Evolutionary conservation across 495 filamentous ascomycete species (phyloP).

Genomic region (Trypethelium eluteriae): DNA sequence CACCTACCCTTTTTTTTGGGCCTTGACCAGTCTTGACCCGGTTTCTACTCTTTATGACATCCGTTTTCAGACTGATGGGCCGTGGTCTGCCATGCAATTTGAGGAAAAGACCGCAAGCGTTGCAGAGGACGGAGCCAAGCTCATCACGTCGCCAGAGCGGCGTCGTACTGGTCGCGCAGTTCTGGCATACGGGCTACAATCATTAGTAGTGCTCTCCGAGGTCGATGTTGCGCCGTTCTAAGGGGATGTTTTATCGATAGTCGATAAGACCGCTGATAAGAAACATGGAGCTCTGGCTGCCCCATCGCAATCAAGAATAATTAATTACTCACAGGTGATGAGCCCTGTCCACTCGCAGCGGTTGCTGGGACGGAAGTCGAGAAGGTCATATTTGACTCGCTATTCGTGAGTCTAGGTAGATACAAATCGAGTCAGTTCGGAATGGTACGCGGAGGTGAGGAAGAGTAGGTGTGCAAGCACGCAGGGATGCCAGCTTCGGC

Average conservation of each 20-base stretch:
- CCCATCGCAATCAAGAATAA: neutral
- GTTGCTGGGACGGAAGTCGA: slow-evolving; percentile 4
- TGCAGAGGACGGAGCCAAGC: slow-evolving; percentile 93
- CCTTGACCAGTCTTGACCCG: slow-evolving; percentile 87
- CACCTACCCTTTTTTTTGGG: slow-evolving; percentile 67
- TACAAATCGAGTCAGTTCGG: neutral
- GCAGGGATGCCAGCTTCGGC: neutral
- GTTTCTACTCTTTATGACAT: slow-evolving; percentile 99
- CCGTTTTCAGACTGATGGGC: slow-evolving; percentile 94
- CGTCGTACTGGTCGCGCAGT: slow-evolving; percentile 91
- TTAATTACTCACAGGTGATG: slow-evolving; percentile 4
- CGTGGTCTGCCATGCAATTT: slow-evolving; percentile 91
- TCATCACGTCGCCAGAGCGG: slow-evolving; percentile 97
- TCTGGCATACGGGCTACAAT: slow-evolving; percentile 89
- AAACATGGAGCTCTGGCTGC: neutral
- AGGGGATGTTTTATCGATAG: slow-evolving; percentile 13
- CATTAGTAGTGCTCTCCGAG: slow-evolving; percentile 15
- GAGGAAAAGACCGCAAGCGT: slow-evolving; percentile 93
- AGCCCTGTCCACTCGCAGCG: slow-evolving; percentile 1
- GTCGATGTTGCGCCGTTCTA: neutral
- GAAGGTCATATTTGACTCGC: slow-evolving; percentile 2
- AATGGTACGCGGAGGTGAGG: neutral
- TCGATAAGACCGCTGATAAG: slow-evolving; percentile 13
- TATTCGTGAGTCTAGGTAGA: neutral
- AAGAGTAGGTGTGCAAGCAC: neutral